Base-by-base conservation (phyloP, 2,329 filamentous ascomycete genomes). In the Shiraia bambusicola region DNA sequence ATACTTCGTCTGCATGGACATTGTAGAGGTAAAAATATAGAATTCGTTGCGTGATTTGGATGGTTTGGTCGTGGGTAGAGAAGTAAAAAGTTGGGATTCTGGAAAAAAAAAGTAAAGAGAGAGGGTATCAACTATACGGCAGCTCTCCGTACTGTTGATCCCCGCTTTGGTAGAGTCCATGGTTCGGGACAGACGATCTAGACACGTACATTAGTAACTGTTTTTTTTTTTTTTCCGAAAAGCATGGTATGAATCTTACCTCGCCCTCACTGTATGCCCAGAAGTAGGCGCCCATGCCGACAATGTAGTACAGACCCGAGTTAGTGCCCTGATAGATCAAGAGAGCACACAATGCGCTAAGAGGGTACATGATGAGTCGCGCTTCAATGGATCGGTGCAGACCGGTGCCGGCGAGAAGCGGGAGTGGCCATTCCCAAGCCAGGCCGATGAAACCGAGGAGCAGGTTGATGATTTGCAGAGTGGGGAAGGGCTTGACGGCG, bases 261-360 rank as follows among this genome's bases (percentile, higher is more conserved):
- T 98, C 93, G 71, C 93, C 93, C 71, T 98, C 92, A 61, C 86
- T 93, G 62, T 94, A 97, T 1, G 88, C 93, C 91, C 91, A 96
- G 61, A 97, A 95, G 70, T 97, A 98, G 11, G 93, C 84, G 6
- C 75, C 77, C 73, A 94, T 84, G 14, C 86, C 92, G 49, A 96
- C 80, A 17, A 94, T 67, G 67, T 97, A 96, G 73, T 97, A 98
- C 37, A 97, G 73, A 4, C 88, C 93, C 2, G 92, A 79, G 66
- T 98, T 95, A 19, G 91, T 95, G 44, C 83, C 87, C 69, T 97
- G 93, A 68, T 98, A 98, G 50, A 95, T 75, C 50, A 98, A 76
- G 19, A 85, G 76, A 5, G 88, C 83, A 14, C 84, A 76, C 29
- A 97, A 75, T 7, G 86, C 82, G 31, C 83, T 83, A 47, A 97